Base-by-base conservation (phyloP, 192 early-diverging fungal species). In the Backusella australiensis region DNA sequence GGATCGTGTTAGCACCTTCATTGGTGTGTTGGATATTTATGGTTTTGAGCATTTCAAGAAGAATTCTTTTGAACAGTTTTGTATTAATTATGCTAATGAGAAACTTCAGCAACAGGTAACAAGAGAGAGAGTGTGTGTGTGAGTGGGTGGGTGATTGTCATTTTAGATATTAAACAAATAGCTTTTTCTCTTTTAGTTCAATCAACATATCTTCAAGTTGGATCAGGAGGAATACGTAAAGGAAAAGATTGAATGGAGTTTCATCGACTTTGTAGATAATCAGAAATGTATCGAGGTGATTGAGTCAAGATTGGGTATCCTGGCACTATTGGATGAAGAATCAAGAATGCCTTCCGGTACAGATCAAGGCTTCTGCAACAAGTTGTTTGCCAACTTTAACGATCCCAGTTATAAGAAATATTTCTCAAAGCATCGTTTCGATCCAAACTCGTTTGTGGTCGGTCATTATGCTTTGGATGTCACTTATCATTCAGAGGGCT, bases 41-140 rank as follows among this genome's bases (percentile, higher is more conserved):
- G 98, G 95, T 66, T 99, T 99, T 82, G 98, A 99, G 82, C 97
- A 99, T 82, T 99, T 99, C 83, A 93, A 96, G 86, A 98, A 96
- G 88, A 99, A 99, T 87, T 98, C 97, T 15, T 99, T 99, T 75
- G 98, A 99, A 86, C 98, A 99, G 88, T 99, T 98, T 85, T 99
- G 98, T 89, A 98, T 99, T 78, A 94, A 95, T 84, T 95, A 94
- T 79, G 93, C 96, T 72, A 97, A 97, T 85, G 98, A 99, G 82
- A 99, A 99, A 85, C 85, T 99, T 70, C 98, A 99, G 84, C 97
- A 98, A 85, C 94, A 86, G 70, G 76, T 77, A 52, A 46, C 32
- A 32, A 32, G 32, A 32, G 32, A 32, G 32, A 32, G 29, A 29
- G 29, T 1, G 29, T 29, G 1, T 32, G 29, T 32, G 26, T 29